Evolutionary conservation across 495 filamentous ascomycete genomes (phyloP), one percentile per base, ranked within the genome.

Genomic region (Niebla homalea): DNA sequence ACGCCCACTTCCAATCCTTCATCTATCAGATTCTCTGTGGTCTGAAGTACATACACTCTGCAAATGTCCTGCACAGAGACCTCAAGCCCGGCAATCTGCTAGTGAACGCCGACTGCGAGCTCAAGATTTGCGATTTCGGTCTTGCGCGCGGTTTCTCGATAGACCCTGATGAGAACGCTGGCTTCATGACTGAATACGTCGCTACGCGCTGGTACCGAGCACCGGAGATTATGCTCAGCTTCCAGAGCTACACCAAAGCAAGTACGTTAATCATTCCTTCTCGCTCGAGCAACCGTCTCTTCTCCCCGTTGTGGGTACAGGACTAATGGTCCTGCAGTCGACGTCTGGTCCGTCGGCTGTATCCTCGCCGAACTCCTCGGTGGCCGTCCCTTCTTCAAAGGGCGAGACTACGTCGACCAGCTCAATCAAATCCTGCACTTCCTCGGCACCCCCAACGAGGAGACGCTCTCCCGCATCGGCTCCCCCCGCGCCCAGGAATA

Each of bases 121-220:
- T 98, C 48, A 98, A 98, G 73, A 96, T 98, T 58, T 96, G 90
- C 67, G 92, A 98, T 69, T 98, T 98, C 63, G 92, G 92, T 53
- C 73, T 98, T 39, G 92, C 92, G 0, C 81, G 92, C 70, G 93
- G 92, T 43, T 94, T 94, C 72, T 94, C 93, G 2, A 85, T 94
- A 57, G 89, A 95, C 57, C 89, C 90, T 0, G 89, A 97, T 69
- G 93, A 98, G 71, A 98, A 98, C 63, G 90, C 90, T 11, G 92
- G 92, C 35, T 98, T 95, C 66, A 97, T 97, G 92, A 98, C 92
- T 5, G 92, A 98, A 74, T 98, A 98, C 58, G 93, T 98, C 38
- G 92, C 92, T 43, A 97, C 92, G 42, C 78, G 92, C 67, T 98
- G 92, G 92, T 98, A 97, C 65, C 86, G 92, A 67, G 92, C 92